These are phyloP conservation scores for Citrullus colocynthis DNA, from an alignment of 306 rosid genomes.

Conservation along the genomic window DNA sequence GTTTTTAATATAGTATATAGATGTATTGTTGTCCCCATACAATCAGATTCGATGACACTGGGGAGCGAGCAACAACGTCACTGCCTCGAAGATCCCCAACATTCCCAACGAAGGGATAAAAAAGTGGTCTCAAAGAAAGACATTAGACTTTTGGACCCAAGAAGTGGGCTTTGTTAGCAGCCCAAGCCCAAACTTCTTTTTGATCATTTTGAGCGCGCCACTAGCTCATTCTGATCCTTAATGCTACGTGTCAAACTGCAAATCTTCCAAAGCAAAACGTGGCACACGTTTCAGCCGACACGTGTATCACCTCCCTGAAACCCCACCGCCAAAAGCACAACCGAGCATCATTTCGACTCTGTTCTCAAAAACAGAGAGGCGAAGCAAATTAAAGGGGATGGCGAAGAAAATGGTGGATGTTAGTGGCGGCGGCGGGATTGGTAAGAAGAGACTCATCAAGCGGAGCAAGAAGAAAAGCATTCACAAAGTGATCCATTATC, in stretches of 20 bases:
- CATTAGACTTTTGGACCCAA: too few species aligned
- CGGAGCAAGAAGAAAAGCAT: conserved; percentile 27
- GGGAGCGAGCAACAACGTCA: too few species aligned
- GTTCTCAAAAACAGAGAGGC: not conserved
- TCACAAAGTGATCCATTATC: conserved; percentile 32
- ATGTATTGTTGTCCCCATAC: too few species aligned
- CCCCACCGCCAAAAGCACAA: not conserved
- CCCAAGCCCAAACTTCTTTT: not conserved
- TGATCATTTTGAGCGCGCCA: not conserved
- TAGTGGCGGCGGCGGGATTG: not conserved
- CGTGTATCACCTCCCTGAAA: not conserved
- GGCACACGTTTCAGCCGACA: not conserved
- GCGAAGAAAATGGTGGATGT: conserved; percentile 14
- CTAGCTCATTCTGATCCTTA: too few species aligned
- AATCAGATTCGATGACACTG: too few species aligned
- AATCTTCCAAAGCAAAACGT: not conserved
- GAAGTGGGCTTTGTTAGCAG: not conserved
- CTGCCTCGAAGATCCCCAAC: too few species aligned
- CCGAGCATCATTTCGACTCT: not conserved
- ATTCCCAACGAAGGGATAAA: too few species aligned
- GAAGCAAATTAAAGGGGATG: conserved; percentile 7
- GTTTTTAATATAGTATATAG: too few species aligned
- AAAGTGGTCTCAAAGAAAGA: too few species aligned
- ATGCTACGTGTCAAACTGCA: not conserved
- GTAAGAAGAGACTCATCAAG: conserved; percentile 22